Base-by-base conservation (phyloP, 208 protist genomes). In the Trypanosoma cruzi region DNA sequence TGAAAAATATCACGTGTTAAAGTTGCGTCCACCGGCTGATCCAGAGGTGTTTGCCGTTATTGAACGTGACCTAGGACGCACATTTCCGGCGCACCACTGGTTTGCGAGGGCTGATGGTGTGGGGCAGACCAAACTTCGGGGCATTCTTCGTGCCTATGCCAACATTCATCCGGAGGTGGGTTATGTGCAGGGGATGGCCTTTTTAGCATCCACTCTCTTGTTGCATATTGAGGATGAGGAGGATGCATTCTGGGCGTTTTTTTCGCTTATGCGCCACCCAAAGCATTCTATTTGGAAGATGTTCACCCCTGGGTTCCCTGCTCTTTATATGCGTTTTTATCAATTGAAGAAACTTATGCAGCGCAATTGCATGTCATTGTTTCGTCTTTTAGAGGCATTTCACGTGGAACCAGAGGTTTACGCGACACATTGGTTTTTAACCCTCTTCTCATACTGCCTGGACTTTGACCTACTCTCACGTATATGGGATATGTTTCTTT, bases 161-260 rank as follows among this genome's bases (percentile, higher is more conserved):
- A 83, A 86, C 66, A 76, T 84, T 62, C 86, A 97, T 71, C 54
- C 73, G 1, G 31, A 42, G 14, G 83, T 96, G 8, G 91, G 90
- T 26, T 98, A 98, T 76, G 89, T 86, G 49, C 95, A 98, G 56
- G 95, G 95, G 32, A 97, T 98, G 92, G 88, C 76, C 37, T 98
- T 97, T 68, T 66, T 98, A 40, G 90, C 82, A 6, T 88, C 85
- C 0, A 95, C 92, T 20, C 75, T 96, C 11, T 76, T 96, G 22
- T 52, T 96, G 13, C 77, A 93, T 54, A 68, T 97, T n/a, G 74
- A 85, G 55, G 65, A 82, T 49, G 95, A 98, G 79, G 85, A 96
- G 64, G 70, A 79, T 40, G 79, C 84, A 11, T 98, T 97, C 62
- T 96, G 91, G 85, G 79, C 80, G 18, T 91, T 98, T 62, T 79